phyloP scores from a whole-genome alignment of 192 early-diverging fungal species.

The Pilobolus umbonatus region DNA sequence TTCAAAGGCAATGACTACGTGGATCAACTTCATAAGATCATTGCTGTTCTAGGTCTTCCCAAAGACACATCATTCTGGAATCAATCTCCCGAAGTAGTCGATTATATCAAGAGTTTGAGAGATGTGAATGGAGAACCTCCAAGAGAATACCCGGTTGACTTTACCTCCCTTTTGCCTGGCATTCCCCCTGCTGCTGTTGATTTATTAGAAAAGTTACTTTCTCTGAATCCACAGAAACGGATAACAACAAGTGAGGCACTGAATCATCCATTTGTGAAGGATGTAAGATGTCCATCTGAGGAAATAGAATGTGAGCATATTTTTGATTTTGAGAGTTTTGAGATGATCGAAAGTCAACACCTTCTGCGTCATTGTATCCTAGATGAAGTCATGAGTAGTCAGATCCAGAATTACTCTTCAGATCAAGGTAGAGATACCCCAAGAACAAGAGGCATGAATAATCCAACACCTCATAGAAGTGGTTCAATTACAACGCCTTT shows the following conservation, averaged over 20 bases:
- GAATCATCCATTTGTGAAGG: conserved; percentile 83
- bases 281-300: conserved; percentile 43
- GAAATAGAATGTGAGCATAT: conserved; percentile 20
- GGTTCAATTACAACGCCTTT: conserved; percentile 15
- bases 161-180: conserved; percentile 17
- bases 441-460: conserved; percentile 25
- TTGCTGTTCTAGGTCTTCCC: conserved; percentile 82
- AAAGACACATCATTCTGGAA: conserved; percentile 48
- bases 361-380: conserved; percentile 25
- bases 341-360: conserved; percentile 16
- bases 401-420: not conserved
- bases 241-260: conserved; percentile 91
- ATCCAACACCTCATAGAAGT: conserved; percentile 21
- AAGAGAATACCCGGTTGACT: conserved; percentile 24
- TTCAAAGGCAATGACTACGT: conserved; percentile 91
- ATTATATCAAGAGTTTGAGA: conserved; percentile 32
- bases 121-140: conserved; percentile 46
- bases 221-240: conserved; percentile 81
- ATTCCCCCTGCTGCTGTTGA: conserved; percentile 52
- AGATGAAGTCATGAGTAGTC: conserved; percentile 17
- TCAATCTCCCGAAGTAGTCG: conserved; percentile 19
- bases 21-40: conserved; percentile 89
- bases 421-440: not conserved
- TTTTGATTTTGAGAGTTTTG: conserved; percentile 35
- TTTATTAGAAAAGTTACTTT: conserved; percentile 80